These are phyloP conservation scores for Pharus latifolius DNA, from an alignment of 176 grass and related monocot genomes.

Conservation along the genomic window DNA sequence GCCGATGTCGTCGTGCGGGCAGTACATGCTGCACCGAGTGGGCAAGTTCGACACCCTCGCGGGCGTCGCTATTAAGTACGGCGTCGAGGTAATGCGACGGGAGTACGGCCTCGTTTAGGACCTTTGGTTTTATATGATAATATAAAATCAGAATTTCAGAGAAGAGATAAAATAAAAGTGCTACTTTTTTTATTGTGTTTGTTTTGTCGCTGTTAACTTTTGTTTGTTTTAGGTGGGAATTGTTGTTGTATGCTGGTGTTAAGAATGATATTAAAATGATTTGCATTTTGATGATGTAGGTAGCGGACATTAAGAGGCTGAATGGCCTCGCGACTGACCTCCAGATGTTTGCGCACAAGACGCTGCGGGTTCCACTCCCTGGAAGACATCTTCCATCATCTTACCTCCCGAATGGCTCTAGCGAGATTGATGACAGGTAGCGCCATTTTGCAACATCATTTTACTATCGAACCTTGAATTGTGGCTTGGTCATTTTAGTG, in stretches of 20 bases:
- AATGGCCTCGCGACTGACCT: slow-evolving; percentile 86
- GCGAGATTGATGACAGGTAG: slow-evolving; percentile 23
- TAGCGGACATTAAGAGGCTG: slow-evolving; percentile 80
- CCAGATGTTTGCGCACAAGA: slow-evolving; percentile 94
- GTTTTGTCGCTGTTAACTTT: neutral
- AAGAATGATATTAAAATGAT: slow-evolving; percentile 6
- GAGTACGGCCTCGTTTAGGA: neutral
- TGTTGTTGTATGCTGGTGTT: neutral
- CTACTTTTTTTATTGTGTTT: neutral
- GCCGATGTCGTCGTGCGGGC: slow-evolving; percentile 43
- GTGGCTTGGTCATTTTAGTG: too few species aligned
- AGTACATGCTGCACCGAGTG: slow-evolving; percentile 78
- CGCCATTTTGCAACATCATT: neutral
- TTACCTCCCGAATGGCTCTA: slow-evolving; percentile 44
- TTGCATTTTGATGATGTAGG: slow-evolving; percentile 28
- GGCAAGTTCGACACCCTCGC: slow-evolving; percentile 92
- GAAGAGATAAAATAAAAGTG: slow-evolving; percentile 7
- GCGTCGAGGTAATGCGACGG: slow-evolving; percentile 76
- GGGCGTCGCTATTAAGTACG: slow-evolving; percentile 93
- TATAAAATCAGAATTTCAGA: neutral
- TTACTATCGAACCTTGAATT: too few species aligned
- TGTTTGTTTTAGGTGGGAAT: neutral
- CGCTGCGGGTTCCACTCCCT: slow-evolving; percentile 63
- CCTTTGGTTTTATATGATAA: slow-evolving; percentile 16
- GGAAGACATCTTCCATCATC: slow-evolving; percentile 67